phyloP scores from a whole-genome alignment of 1,284 basidiomycete genomes.

The Sanghuangporus weigelae region DNA sequence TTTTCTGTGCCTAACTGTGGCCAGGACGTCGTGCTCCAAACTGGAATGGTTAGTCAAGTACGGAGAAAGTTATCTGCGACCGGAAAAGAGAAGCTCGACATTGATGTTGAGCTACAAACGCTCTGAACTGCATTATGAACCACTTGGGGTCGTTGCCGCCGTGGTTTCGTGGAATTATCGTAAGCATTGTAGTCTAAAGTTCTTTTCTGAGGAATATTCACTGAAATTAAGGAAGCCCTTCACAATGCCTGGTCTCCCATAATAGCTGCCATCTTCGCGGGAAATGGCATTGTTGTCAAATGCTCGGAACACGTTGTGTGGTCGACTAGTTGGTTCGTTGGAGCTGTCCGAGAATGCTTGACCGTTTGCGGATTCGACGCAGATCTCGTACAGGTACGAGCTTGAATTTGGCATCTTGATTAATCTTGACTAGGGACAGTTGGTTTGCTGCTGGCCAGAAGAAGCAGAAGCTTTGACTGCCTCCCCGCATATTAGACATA shows the following conservation, averaged over 20 bases:
- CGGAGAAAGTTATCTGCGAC: constrained; percentile 69
- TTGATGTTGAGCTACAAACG: constrained; percentile 84
- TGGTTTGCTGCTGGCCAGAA: constrained; percentile 86
- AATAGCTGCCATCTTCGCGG: constrained; percentile 83
- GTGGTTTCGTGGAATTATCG: constrained; percentile 95
- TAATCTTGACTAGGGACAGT: constrained; percentile 30
- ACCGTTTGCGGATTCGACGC: constrained; percentile 71
- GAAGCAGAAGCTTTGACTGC: constrained; percentile 79
- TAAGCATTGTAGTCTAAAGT: constrained; percentile 32
- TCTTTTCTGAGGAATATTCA: not conserved
- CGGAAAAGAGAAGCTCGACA: constrained; percentile 68
- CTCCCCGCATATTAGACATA: constrained; percentile 76
- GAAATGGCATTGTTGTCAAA: constrained; percentile 89
- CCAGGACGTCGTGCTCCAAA: constrained; percentile 74
- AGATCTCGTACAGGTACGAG: constrained; percentile 71
- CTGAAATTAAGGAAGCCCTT: constrained; percentile 47
- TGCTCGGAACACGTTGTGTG: constrained; percentile 91
- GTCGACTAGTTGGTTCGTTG: constrained; percentile 80
- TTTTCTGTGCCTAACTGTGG: constrained; percentile 30
- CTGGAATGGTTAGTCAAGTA: constrained; percentile 82
- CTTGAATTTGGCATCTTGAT: not conserved
- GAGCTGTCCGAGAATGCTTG: constrained; percentile 72
- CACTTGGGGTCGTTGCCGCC: constrained; percentile 89
- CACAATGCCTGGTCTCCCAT: constrained; percentile 95
- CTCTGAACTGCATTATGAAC: constrained; percentile 81